These are phyloP conservation scores for Trametes elegans DNA, from an alignment of 768 basidiomycete species.

Conservation along the genomic window DNA sequence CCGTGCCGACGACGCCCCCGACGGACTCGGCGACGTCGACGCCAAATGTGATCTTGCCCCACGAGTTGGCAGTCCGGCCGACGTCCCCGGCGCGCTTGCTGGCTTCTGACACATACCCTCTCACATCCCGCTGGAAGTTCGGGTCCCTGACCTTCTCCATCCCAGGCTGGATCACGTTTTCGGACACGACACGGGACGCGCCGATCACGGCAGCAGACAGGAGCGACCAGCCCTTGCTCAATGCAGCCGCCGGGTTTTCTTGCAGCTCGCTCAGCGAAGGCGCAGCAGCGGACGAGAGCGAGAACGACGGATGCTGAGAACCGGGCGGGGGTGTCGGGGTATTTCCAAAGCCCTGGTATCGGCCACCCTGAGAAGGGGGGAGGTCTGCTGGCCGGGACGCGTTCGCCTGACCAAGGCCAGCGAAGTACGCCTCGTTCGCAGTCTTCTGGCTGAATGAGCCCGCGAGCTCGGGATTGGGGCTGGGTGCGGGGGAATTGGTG, in stretches of 20 bases:
- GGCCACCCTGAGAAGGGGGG: conserved; percentile 91
- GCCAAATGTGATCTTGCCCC: conserved; percentile 75
- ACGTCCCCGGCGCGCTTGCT: conserved; percentile 60
- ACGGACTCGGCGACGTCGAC: conserved; percentile 84
- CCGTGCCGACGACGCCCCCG: conserved; percentile 63
- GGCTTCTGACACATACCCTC: conserved; percentile 69
- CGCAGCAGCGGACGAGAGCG: conserved; percentile 74
- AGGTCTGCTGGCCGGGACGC: conserved; percentile 72
- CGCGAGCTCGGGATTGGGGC: conserved; percentile 43
- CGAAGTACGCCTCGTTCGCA: conserved; percentile 87
- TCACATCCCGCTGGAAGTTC: conserved; percentile 68
- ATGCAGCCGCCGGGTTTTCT: conserved; percentile 78
- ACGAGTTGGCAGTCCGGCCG: conserved; percentile 68
- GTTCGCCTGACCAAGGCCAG: conserved; percentile 81
- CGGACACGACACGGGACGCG: conserved; percentile 75
- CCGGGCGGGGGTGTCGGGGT: conserved; percentile 61
- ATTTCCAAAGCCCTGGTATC: conserved; percentile 90
- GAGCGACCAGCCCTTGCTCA: conserved; percentile 96
- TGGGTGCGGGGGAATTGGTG: conserved; percentile 29
- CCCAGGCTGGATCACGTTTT: conserved; percentile 89
- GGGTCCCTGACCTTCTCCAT: conserved; percentile 82
- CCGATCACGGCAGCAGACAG: conserved; percentile 82
- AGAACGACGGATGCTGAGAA: conserved; percentile 63
- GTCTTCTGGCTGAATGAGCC: conserved; percentile 55
- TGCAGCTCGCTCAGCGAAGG: conserved; percentile 82